Conservation (phyloP, 2,329 filamentous ascomycete genomes). For the Xylaria digitata region DNA sequence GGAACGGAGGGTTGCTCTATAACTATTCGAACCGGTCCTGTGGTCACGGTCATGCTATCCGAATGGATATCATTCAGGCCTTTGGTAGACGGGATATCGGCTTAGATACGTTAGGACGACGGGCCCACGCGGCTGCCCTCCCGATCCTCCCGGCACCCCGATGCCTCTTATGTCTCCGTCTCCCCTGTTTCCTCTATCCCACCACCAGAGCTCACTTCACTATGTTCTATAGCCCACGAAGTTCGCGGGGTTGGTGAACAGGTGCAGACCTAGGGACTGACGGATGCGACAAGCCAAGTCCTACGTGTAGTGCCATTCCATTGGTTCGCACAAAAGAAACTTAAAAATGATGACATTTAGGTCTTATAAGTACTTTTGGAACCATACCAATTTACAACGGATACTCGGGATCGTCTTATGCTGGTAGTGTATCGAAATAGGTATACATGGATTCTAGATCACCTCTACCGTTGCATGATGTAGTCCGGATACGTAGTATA, state of each 20-base stretch:
- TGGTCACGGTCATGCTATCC: slow-evolving; percentile 3
- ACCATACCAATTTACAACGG: neutral
- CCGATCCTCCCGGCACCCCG: neutral
- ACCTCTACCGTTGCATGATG: slow-evolving; percentile 8
- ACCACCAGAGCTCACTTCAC: neutral
- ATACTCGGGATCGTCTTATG: neutral
- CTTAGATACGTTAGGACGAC: neutral
- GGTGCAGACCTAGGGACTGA: neutral
- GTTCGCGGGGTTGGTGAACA: neutral
- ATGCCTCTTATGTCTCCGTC: neutral
- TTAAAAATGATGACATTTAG: neutral
- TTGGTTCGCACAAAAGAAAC: neutral
- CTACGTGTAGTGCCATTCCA: neutral
- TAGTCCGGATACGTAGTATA: neutral
- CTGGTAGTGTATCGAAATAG: slow-evolving; percentile 1
- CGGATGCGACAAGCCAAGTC: neutral
- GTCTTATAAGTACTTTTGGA: neutral
- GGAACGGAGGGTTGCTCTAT: slow-evolving; percentile 16
- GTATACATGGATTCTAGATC: slow-evolving; percentile 6
- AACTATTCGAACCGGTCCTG: slow-evolving; percentile 4
- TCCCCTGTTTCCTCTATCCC: neutral
- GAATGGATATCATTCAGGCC: slow-evolving; percentile 6
- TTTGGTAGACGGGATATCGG: slow-evolving; percentile 9
- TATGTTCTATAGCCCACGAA: neutral
- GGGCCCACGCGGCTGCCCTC: neutral